A percentile compares a stretch with the other conserved stretches of the same genome.
Conservation (phyloP, 208 protist genomes). For the Acanthamoeba healyi region DNA sequence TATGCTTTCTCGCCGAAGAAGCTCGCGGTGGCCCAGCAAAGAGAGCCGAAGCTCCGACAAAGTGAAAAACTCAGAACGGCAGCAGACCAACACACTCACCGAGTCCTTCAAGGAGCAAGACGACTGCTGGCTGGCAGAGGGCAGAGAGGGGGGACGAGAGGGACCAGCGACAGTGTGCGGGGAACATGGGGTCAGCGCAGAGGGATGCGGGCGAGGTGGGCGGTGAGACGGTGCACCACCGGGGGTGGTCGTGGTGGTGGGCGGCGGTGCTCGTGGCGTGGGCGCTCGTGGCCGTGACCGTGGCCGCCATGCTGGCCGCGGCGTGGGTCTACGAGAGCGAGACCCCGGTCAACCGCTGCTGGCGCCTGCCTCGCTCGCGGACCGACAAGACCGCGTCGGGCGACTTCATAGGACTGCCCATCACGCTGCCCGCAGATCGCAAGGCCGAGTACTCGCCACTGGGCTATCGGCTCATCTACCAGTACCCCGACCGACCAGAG, state of each 20-base stretch:
- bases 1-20: no score
- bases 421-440: background rate
- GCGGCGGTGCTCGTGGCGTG: background rate
- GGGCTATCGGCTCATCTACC: background rate
- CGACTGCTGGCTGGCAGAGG: no score
- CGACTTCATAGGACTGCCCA: background rate
- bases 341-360: conserved; percentile 3
- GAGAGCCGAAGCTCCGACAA: no score
- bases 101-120: no score
- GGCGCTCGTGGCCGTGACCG: background rate
- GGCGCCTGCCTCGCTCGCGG: background rate
- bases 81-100: no score
- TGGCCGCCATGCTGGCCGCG: background rate
- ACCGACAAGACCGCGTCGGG: background rate
- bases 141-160: no score
- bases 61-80: no score
- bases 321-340: background rate
- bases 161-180: no score
- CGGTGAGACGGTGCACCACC: background rate
- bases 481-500: background rate
- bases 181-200: no score
- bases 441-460: background rate
- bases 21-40: no score
- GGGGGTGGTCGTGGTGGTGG: background rate
- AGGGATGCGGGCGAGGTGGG: background rate